phyloP scores from a whole-genome alignment of 306 rosid genomes.

The Citrullus colocynthis region DNA sequence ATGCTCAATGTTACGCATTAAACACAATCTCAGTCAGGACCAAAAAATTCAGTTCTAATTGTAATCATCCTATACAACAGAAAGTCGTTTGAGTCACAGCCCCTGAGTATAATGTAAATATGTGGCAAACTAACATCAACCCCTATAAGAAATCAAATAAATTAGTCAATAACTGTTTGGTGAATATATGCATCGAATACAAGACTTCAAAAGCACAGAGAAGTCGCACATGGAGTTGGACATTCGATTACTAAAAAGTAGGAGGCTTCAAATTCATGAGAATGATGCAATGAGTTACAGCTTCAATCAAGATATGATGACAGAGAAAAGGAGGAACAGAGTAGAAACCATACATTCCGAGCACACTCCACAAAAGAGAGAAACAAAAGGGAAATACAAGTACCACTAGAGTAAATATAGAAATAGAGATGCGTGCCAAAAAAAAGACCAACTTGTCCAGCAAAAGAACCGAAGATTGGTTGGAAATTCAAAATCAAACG shows the following conservation, averaged over 20 bases:
- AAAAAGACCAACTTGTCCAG: neutral
- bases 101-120: neutral
- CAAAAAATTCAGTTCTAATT: neutral
- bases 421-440: neutral
- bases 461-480: neutral
- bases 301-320: neutral
- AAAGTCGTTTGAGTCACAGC: neutral
- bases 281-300: neutral
- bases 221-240: neutral
- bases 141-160: neutral
- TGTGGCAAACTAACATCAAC: neutral
- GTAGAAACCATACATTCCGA: neutral
- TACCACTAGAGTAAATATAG: neutral
- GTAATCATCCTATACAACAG: neutral
- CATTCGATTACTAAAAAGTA: neutral
- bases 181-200: neutral
- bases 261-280: neutral
- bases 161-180: neutral
- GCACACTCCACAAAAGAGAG: neutral
- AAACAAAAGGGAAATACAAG: neutral
- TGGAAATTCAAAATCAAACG: neutral
- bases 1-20: neutral
- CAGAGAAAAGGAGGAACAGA: neutral
- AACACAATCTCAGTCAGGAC: neutral
- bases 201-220: neutral